These are phyloP conservation scores for Cajanus cajan DNA, from an alignment of 306 rosid genomes.

Conservation along the genomic window DNA sequence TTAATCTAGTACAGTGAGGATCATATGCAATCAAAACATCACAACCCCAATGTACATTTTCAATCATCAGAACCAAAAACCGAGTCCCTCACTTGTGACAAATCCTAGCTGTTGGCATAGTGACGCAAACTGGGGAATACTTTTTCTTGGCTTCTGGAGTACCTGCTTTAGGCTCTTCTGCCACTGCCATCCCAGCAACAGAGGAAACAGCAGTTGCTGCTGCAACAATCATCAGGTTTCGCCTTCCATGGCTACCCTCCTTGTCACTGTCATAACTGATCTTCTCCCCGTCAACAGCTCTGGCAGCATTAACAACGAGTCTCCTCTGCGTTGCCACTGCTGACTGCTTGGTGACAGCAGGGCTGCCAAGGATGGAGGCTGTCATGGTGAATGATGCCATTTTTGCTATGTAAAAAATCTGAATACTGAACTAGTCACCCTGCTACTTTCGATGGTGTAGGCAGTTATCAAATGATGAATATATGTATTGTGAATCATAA, in stretches of 20 bases:
- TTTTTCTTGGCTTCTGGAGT: constrained; percentile 48
- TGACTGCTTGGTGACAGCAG: constrained; percentile 6
- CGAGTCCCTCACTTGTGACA: constrained; percentile 36
- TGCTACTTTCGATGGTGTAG: neutral
- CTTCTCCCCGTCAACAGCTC: constrained; percentile 28
- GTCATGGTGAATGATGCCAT: constrained; percentile 55
- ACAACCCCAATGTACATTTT: constrained; percentile 14
- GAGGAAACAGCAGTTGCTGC: constrained; percentile 44
- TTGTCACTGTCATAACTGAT: constrained; percentile 21
- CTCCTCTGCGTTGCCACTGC: neutral
- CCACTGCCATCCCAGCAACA: constrained; percentile 36
- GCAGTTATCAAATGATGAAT: constrained; percentile 18
- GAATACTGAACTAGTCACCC: neutral
- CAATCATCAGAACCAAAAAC: neutral
- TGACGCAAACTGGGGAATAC: constrained; percentile 56
- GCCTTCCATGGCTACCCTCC: constrained; percentile 39
- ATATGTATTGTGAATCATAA: constrained; percentile 11
- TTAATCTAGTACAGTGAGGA: constrained; percentile 16
- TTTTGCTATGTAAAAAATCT: neutral
- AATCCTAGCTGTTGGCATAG: constrained; percentile 50
- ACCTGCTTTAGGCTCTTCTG: constrained; percentile 41
- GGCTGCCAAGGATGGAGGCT: constrained; percentile 35
- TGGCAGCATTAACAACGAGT: constrained; percentile 9
- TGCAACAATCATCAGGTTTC: constrained; percentile 40
- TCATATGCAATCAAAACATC: neutral